Conservation (phyloP, 1,284 basidiomycete genomes). For the Moesziomyces antarcticus region DNA sequence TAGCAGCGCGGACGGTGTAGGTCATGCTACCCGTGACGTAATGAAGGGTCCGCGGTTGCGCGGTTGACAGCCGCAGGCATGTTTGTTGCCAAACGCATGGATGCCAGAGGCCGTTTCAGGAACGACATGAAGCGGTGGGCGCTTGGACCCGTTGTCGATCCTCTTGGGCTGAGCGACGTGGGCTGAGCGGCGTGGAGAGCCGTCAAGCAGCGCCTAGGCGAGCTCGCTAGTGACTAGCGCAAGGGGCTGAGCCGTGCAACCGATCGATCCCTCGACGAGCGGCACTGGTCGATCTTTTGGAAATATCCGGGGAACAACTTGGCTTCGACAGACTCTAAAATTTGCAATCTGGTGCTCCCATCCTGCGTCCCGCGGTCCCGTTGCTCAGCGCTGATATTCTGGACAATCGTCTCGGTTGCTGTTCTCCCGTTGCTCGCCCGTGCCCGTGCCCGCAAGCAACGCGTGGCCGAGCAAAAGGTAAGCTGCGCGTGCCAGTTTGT, state of each 20-base stretch:
- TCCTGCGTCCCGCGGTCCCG: not conserved
- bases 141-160: not conserved
- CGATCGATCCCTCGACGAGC: not conserved
- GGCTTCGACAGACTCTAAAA: too few relatives aligned
- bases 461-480: not conserved
- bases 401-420: not conserved
- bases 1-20: not conserved
- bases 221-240: not conserved
- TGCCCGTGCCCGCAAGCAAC: not conserved
- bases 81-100: not conserved
- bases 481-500: too few relatives aligned
- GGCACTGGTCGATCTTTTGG: too few relatives aligned
- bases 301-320: too few relatives aligned
- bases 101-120: not conserved
- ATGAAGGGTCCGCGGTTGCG: not conserved
- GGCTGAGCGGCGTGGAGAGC: too few relatives aligned
- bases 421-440: too few relatives aligned
- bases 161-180: too few relatives aligned
- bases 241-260: not conserved
- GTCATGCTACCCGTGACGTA: not conserved
- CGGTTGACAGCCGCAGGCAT: not conserved
- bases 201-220: not conserved
- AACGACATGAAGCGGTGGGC: not conserved
- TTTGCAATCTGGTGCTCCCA: not conserved
- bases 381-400: not conserved